Base-by-base conservation (phyloP, 768 basidiomycete species). In the Mycena haematopus region DNA sequence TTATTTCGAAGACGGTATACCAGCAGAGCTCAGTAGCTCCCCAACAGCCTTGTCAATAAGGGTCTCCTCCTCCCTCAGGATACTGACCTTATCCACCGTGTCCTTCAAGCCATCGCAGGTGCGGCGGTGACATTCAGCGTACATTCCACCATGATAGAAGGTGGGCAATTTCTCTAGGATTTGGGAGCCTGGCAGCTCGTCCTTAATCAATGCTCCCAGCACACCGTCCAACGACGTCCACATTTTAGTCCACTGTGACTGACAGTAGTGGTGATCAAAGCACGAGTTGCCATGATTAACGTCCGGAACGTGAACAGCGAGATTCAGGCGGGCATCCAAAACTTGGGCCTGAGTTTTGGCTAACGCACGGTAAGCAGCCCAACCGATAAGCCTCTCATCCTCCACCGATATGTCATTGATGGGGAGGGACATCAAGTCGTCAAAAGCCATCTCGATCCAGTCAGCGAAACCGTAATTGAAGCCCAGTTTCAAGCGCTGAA, bases 271-370 rank as follows among this genome's bases (percentile, higher is more conserved):
- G 10, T 35, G 47, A n/a, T 62, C 45, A 13, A 1, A 1, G 61
- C 55, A 62, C 40, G 40, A 51, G 14, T 55, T 45, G 27, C 22
- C 33, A 19, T 62, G 61, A 15, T 42, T 56, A 6, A 27, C 19
- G 8, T 11, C 29, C 0, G 56, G 56, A 0, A 44, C 19, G 2
- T 22, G 24, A 13, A 58, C 19, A 1, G 56, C 62, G 1, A 58
- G 62, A 7, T 17, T 24, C 15, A 53, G 14, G 4, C 62, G 52
- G 13, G 31, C 25, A 31, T 63, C 52, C 10, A 19, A 2, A 3
- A 63, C 62, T 14, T 25, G 5, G 0, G 62, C 56, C 45, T 63
- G 62, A 38, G 62, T 31, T 22, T 22, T 63, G 1, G 56, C 62
- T 24, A 63, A 29, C 0, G 56, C 56, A 3, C 62, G 56, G 36